Percentiles rank a stretch among this genome's conserved stretches.
These are phyloP conservation scores for Candida golubevii DNA, from an alignment of 805 yeast genomes.

Conservation along the genomic window DNA sequence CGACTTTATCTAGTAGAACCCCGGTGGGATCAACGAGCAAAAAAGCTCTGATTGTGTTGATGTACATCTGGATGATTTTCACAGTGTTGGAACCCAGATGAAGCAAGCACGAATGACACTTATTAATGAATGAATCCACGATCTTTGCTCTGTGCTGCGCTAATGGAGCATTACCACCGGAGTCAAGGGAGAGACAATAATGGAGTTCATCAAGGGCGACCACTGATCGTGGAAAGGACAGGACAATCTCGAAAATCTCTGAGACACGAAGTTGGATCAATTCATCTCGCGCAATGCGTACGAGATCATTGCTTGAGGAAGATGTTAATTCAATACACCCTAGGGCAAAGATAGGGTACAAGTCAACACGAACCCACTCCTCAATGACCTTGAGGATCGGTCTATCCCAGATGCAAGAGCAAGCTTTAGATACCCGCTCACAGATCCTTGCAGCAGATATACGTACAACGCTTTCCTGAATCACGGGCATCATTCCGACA, in stretches of 20 bases:
- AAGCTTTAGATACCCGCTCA: constrained; percentile 23
- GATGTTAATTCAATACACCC: constrained; percentile 7
- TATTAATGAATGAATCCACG: constrained; percentile 45
- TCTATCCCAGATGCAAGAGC: constrained; percentile 36
- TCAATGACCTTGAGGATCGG: constrained; percentile 32
- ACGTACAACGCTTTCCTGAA: constrained; percentile 27
- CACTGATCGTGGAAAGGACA: constrained; percentile 47
- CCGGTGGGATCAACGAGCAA: constrained; percentile 82
- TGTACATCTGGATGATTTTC: constrained; percentile 65
- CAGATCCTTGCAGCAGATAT: constrained; percentile 36
- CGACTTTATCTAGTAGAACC: constrained; percentile 71
- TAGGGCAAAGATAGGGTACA: constrained; percentile 33
- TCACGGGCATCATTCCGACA: constrained; percentile 13
- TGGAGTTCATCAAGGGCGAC: constrained; percentile 57
- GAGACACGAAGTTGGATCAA: constrained; percentile 45
- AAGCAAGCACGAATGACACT: constrained; percentile 46
- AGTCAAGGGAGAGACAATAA: constrained; percentile 30
- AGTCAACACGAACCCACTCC: constrained; percentile 34
- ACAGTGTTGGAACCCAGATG: constrained; percentile 81
- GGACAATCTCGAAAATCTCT: constrained; percentile 59
- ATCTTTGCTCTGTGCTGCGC: constrained; percentile 47
- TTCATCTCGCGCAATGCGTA: constrained; percentile 36
- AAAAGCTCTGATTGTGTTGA: constrained; percentile 68
- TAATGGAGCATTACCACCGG: constrained; percentile 20
- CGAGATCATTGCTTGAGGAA: constrained; percentile 21